Conservation (phyloP, 1,139 yeast species). For the Yamadazyma sp. region DNA sequence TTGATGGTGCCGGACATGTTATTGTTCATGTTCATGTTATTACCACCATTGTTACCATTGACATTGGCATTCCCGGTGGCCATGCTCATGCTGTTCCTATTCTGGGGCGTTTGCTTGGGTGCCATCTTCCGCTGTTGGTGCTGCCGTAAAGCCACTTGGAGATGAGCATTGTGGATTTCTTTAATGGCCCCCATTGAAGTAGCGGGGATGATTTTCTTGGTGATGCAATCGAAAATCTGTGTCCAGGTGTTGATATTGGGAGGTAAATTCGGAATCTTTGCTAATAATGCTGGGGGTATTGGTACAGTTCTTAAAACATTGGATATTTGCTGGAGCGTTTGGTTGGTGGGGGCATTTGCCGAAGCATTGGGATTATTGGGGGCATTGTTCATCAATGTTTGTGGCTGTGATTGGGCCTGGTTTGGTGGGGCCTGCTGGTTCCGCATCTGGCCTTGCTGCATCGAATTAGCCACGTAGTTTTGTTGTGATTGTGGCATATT, state of each 20-base stretch:
- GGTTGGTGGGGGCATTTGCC: constrained; percentile 17
- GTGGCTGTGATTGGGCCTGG: background rate
- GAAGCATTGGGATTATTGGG: constrained; percentile 8
- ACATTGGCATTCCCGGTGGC: constrained; percentile 6
- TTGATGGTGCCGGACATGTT: constrained; percentile 14
- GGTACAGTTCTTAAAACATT: constrained; percentile 51
- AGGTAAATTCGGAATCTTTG: constrained; percentile 76
- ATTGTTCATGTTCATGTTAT: constrained; percentile 12
- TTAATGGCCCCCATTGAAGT: constrained; percentile 55
- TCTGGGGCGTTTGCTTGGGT: constrained; percentile 18
- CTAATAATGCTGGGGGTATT: constrained; percentile 73
- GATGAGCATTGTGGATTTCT: constrained; percentile 62
- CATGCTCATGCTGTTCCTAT: constrained; percentile 14
- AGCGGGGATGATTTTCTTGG: constrained; percentile 56
- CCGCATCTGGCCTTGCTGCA: constrained; percentile 7
- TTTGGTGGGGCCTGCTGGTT: constrained; percentile 8
- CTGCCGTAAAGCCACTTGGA: constrained; percentile 33
- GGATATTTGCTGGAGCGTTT: constrained; percentile 37
- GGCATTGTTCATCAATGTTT: background rate
- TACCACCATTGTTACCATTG: constrained; percentile 9
- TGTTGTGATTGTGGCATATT: background rate
- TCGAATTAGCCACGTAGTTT: background rate
- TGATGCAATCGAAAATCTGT: constrained; percentile 70
- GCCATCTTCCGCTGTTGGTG: constrained; percentile 30
- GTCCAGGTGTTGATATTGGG: constrained; percentile 84